Base-by-base conservation (phyloP, 352 stramenopile species). In the Globisporangium radiosum region DNA sequence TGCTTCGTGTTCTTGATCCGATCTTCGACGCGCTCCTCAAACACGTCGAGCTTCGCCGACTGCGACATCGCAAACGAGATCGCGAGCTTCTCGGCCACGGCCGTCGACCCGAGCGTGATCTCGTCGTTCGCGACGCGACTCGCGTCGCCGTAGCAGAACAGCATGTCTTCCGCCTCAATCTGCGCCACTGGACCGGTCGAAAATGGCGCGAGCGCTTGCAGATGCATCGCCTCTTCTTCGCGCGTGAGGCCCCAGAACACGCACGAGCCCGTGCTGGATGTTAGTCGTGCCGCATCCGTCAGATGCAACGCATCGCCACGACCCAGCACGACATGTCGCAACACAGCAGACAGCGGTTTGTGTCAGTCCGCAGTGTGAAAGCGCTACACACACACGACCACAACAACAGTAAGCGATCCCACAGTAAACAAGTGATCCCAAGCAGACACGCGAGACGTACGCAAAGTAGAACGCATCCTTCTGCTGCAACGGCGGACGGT, bases 61-160 rank as follows among this genome's bases (percentile, higher is more conserved):
- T 98, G 92, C 17, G 92, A 90, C 73, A 98, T 92, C 7, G 92
- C 90, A 60, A 96, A 97, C 43, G 81, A 90, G 36, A 97, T 88
- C 13, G 92, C 88, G 17, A 98, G 73, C 62, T 95, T 95, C 70
- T 98, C 90, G 4, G 80, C 73, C 42, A 89, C 73, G 17, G 67
- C 85, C 11, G 66, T 68, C 17, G 84, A 87, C 38, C 68, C 79
- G 11, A 97, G 73, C 51, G 70, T 60, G 52, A 97, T 94, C 19
- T 79, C 77, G 68, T 97, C 90, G 59, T 92, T 93, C 14, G 69
- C 70, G 43, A 91, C 75, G 60, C 65, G 71, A 45, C 73, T 86
- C 17, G 37, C 54, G 15, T 78, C 70, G 33, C 69, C 76, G 51
- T 86, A 91, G 15, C 60, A 72, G 39, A 82, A 91, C 33, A 75